Base-by-base conservation (phyloP, 2,329 filamentous ascomycete genomes). In the Pestalotiopsis sp. region DNA sequence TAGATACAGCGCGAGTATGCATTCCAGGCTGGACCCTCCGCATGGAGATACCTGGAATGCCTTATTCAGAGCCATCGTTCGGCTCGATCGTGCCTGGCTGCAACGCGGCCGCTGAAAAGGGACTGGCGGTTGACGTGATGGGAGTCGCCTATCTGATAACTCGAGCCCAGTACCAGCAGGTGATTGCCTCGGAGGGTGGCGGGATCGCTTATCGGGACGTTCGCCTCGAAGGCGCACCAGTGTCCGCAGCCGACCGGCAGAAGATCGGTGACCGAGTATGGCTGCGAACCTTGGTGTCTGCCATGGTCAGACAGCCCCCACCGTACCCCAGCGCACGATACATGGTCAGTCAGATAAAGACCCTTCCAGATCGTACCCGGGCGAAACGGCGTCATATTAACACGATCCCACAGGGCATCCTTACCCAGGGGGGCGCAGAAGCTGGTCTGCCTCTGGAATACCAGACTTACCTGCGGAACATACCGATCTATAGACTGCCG, bases 301-400 rank as follows among this genome's bases (percentile, higher is more conserved):
- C 65, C 14, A 69, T 59, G 4, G 49, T 69, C n/a, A 59, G 67
- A 57, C 64, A 36, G n/a, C 52, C 57, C 36, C 39, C 58, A n/a
- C 38, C 69, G 13, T 52, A 60, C 31, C 69, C 67, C 12, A 70
- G 69, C 49, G 25, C 23, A 14, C 49, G 69, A 57, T 70, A 70
- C 49, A 64, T 71, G 59, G 68, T 69, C 58, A 36, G 31, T 36
- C 31, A 9, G 31, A 9, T 9, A 36, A 7, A 36, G 7, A 36
- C 31, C 31, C 31, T 36, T 36, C 31, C 31, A 36, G 31, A 36
- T 36, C 59, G 27, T 65, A 39, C 65, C 36, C 14, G 12, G 59
- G 23, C 14, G 11, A 38, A 38, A 39, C 27, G 31, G 23, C 23
- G 31, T 36, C 59, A 17, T 62, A 17, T 27, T 17, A 11, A 58